Evolutionary conservation across 208 protist species (phyloP), one percentile per base, ranked within the genome.

Genomic region (Borovskyia barvae): DNA sequence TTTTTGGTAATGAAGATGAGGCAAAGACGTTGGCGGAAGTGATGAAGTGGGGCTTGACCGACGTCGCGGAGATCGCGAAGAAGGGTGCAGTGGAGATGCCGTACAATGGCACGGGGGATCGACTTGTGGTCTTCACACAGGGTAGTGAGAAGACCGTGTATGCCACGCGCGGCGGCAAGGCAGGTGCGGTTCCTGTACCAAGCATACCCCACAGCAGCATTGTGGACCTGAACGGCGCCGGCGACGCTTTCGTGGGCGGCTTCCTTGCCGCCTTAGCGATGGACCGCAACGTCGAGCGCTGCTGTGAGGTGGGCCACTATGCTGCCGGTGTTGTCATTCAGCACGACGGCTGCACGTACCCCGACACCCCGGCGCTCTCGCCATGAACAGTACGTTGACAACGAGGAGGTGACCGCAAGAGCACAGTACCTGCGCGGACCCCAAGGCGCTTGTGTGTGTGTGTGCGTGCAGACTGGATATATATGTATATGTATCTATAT

Each of bases 201-300:
- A 43, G 68, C 3, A 77, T 99, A 29, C 51, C 68, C 11, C 28
- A 45, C 9, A 87, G 97, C 19, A 77, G 93, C 33, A 98, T 99
- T 29, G 86, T 99, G 8, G 98, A 99, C 74, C 89, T 93, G 39
- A 99, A 99, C 70, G 98, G 92, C 50, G 98, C 98, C 26, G 98
- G 98, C 50, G 98, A 99, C 69, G 80, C 94, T 17, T 99, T 99
- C 63, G 97, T 98, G 14, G 98, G 98, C 54, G 98, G 98, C 43
- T 99, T 99, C 82, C 68, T 99, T 1, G 72, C 94, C 30, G 76
- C 75, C 14, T 89, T 90, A 40, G 77, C 78, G 7, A n/a, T 77
- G 19, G 93, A 80, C 29, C 24, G 70, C 49, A 32, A 51, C 17
- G 37, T 98, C 5, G 73, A 66, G 43, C 77, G 82, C 40, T 98